Evolutionary conservation across 306 rosid species (phyloP).

Genomic region (Spatholobus suberectus): DNA sequence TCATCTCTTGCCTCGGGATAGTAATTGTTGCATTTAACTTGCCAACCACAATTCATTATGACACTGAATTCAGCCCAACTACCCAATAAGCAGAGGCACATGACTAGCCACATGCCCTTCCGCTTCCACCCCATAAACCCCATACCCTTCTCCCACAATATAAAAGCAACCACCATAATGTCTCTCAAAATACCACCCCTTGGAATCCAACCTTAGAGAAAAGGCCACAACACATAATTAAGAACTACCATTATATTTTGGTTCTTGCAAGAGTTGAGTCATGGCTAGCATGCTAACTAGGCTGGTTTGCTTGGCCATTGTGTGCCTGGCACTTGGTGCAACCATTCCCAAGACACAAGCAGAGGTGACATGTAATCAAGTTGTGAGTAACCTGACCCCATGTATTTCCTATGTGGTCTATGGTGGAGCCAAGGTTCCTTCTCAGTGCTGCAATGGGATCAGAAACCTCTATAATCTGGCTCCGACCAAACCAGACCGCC

Average conservation of each 20-base stretch:
- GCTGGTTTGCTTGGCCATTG: slow-evolving; percentile 35
- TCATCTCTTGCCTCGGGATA: not conserved
- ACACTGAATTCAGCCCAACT: slow-evolving; percentile 47
- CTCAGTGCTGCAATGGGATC: slow-evolving; percentile 59
- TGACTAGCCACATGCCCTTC: slow-evolving; percentile 6
- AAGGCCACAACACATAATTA: not conserved
- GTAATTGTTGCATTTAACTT: slow-evolving; percentile 36
- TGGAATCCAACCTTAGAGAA: not conserved
- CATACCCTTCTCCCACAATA: slow-evolving; percentile 27
- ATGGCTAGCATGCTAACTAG: slow-evolving; percentile 41
- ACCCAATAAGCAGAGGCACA: slow-evolving; percentile 33
- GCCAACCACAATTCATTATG: slow-evolving; percentile 38
- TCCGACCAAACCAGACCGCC: slow-evolving; percentile 60
- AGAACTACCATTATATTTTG: not conserved
- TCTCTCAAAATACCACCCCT: not conserved
- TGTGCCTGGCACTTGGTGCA: slow-evolving; percentile 38
- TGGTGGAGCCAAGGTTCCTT: slow-evolving; percentile 8
- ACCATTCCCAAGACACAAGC: slow-evolving; percentile 37
- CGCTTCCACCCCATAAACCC: not conserved
- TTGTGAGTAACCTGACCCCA: slow-evolving; percentile 38
- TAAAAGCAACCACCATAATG: not conserved
- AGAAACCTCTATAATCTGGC: slow-evolving; percentile 47
- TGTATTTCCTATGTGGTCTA: slow-evolving; percentile 48
- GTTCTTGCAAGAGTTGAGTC: not conserved
- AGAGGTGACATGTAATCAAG: slow-evolving; percentile 46